Evolutionary conservation across 2,329 filamentous ascomycete species (phyloP).

Genomic region (Magnaporthiopsis incrustans): DNA sequence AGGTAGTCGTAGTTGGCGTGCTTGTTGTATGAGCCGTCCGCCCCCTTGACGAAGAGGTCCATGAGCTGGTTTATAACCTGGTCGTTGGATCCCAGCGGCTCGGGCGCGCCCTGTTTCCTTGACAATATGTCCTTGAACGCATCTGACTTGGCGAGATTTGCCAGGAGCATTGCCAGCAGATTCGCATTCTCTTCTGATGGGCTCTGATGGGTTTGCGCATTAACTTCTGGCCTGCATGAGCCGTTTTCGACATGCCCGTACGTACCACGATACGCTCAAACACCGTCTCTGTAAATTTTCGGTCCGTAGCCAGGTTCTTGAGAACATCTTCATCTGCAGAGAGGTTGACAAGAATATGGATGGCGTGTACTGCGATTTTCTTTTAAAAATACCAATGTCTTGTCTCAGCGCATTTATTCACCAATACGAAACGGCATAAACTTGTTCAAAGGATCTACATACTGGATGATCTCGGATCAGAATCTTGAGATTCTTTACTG

Average conservation of each 20-base stretch:
- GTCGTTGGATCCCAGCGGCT: constrained; percentile 62
- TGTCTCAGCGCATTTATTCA: background rate
- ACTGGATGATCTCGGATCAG: constrained; percentile 77
- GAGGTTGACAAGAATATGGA: constrained; percentile 85
- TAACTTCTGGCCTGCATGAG: background rate
- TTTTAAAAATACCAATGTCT: constrained; percentile 35
- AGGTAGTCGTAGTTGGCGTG: constrained; percentile 86
- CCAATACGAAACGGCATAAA: background rate
- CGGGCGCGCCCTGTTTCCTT: constrained; percentile 60
- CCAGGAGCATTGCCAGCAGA: constrained; percentile 81
- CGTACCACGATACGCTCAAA: constrained; percentile 66
- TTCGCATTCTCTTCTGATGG: constrained; percentile 75
- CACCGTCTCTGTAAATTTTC: constrained; percentile 69
- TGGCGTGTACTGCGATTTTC: constrained; percentile 86
- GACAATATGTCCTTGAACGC: constrained; percentile 60
- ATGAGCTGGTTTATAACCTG: constrained; percentile 82
- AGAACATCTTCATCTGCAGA: constrained; percentile 71
- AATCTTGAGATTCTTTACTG: constrained; percentile 81
- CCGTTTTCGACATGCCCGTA: constrained; percentile 1
- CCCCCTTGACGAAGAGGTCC: constrained; percentile 92
- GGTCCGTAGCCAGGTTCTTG: constrained; percentile 64
- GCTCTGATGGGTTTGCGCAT: constrained; percentile 24
- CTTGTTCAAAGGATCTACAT: constrained; percentile 23
- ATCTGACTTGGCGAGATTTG: constrained; percentile 82
- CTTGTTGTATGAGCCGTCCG: constrained; percentile 74